Percentiles rank a stretch among this genome's conserved stretches.
phyloP scores from a whole-genome alignment of 345 rosid genomes.

The Rhizophora apiculata region DNA sequence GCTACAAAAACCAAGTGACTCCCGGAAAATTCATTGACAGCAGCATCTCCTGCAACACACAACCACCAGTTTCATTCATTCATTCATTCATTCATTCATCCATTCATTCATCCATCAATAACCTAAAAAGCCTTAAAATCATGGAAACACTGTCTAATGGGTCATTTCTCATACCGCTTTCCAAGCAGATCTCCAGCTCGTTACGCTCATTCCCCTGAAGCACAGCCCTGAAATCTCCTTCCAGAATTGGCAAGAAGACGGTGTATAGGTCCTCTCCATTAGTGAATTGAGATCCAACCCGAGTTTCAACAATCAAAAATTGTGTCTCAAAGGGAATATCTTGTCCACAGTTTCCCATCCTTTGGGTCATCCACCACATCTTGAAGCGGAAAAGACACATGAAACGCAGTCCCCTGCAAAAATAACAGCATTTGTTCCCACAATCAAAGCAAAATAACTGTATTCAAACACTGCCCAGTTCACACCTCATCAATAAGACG shows the following conservation, averaged over 20 bases:
- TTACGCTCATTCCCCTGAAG: constrained; percentile 57
- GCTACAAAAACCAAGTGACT: constrained; percentile 55
- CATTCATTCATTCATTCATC: not conserved
- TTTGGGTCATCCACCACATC: constrained; percentile 82
- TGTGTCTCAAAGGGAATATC: constrained; percentile 71
- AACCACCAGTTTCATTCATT: constrained; percentile 1
- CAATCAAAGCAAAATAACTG: not conserved
- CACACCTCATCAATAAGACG: not conserved
- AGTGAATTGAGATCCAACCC: constrained; percentile 43
- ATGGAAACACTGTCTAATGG: not conserved
- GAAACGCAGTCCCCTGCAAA: constrained; percentile 56
- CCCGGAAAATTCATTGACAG: constrained; percentile 52
- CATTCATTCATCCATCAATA: not conserved
- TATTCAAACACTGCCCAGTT: not conserved
- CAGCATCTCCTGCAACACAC: constrained; percentile 51
- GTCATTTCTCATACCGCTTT: constrained; percentile 43
- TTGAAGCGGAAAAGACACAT: constrained; percentile 68
- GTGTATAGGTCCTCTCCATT: constrained; percentile 30
- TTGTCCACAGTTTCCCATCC: constrained; percentile 53
- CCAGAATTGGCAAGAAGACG: constrained; percentile 58
- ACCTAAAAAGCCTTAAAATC: not conserved
- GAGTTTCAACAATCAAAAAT: constrained; percentile 49
- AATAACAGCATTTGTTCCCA: not conserved
- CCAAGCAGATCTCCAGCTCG: constrained; percentile 63
- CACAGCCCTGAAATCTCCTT: constrained; percentile 67